Evolutionary conservation across 1,139 yeast genomes (phyloP), one percentile per base, ranked within the genome.

Genomic region (Saccharomyces hybrid): DNA sequence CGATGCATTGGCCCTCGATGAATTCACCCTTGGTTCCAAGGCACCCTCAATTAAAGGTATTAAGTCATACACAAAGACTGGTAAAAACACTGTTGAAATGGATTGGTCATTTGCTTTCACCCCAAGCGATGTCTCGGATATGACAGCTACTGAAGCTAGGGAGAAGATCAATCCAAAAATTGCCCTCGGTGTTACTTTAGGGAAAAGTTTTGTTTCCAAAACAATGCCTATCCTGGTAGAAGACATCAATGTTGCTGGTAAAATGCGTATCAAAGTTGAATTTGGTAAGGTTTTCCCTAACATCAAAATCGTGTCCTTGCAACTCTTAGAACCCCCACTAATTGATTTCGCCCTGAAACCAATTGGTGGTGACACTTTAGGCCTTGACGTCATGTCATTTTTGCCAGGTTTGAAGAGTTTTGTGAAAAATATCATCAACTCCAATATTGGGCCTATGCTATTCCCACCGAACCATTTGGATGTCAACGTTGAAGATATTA

Each of bases 341-440:
- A 84, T 86, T 65, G 91, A 84, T 67, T 86, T 86, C 68, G 84
- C 83, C 20, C 78, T 87, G 73, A 86, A 86, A 66, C 95, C 95
- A n/a, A 86, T 86, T 54, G 93, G 93, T 69, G 95, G 95, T 72
- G 91, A 86, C 67, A 83, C 90, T 16, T 77, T 86, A 58, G 95
- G 95, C 59, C 68, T 87, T 54, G 95, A 87, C 73, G 80, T 87
- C 59, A 87, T 87, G 95, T 83, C 91, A 0, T 78, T 86, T 61
- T 79, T 87, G 60, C 95, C 95, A 3, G 93, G 93, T 57, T 79
- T 87, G 65, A 78, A 88, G 38, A 75, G 82, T n/a, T 82, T 86
- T 65, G 90, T 87, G 53, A 85, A 83, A 59, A 77, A 80, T 48
- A 77, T 84, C 68, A 82, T 86, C 65, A 86, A 86, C 69, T 73